A percentile compares a stretch with the other conserved stretches of the same genome.
Evolutionary conservation across 257 asterid genomes (phyloP).

Genomic region (Solanum chaucha): DNA sequence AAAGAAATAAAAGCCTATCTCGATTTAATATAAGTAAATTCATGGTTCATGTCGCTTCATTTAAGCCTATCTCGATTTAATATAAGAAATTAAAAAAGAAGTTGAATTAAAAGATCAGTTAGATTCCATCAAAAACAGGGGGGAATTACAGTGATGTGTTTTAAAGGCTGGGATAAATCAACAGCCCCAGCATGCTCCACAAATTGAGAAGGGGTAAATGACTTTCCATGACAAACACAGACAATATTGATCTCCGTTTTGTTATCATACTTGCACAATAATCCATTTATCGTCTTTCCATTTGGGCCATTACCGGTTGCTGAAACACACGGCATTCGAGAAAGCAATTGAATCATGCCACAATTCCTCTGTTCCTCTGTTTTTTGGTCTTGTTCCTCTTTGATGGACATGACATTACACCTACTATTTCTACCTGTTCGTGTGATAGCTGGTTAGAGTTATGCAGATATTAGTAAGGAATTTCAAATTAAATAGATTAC

Average conservation of each 20-base stretch:
- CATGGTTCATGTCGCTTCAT: not conserved
- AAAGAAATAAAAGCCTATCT: not conserved
- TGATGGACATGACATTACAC: not conserved
- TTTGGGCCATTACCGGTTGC: slow-evolving; percentile 63
- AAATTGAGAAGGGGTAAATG: slow-evolving; percentile 55
- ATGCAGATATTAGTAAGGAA: too few species aligned
- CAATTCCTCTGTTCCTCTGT: not conserved
- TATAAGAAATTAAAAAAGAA: too few species aligned
- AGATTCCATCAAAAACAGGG: not conserved
- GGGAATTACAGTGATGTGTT: slow-evolving; percentile 48
- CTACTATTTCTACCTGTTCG: not conserved
- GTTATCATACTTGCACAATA: slow-evolving; percentile 36
- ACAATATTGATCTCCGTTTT: slow-evolving; percentile 38
- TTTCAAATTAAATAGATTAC: too few species aligned
- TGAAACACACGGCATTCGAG: slow-evolving; percentile 50
- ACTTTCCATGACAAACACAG: slow-evolving; percentile 59
- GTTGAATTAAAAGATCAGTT: not conserved
- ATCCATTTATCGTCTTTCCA: slow-evolving; percentile 51
- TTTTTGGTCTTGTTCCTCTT: not conserved
- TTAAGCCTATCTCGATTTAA: not conserved
- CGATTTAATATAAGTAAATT: not conserved
- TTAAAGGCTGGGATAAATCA: slow-evolving; percentile 32
- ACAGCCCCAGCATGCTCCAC: slow-evolving; percentile 73
- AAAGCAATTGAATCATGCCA: not conserved
- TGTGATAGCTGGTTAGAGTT: not conserved